Evolutionary conservation across 2,329 filamentous ascomycete species (phyloP), one percentile per base, ranked within the genome.

Genomic region (Alternaria sp.): DNA sequence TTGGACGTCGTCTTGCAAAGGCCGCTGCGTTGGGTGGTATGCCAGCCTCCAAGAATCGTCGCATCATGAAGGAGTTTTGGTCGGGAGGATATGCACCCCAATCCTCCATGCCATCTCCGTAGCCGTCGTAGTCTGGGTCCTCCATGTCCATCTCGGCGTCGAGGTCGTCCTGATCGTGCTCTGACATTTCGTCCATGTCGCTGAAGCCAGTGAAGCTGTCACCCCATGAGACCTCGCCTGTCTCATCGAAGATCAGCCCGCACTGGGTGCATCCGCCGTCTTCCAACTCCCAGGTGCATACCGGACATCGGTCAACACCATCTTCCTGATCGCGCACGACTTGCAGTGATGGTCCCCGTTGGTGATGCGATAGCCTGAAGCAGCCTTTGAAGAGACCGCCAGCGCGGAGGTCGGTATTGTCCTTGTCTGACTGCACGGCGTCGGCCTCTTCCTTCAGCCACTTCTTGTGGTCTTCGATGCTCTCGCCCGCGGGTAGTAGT

Each of bases 371-470:
- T 44, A 70, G 68, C 47, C 78, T 81, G 74, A 89, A 90, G 59
- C 81, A 82, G 24, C 88, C 89, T 62, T 86, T 86, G 78, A 91
- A 91, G 5, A 91, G 77, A 3, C 89, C 89, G 20, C 85, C 85
- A 26, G 77, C 81, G 43, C 73, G 75, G 5, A 76, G 74, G 65
- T 87, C 78, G 1, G 70, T 75, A 63, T 85, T 86, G 51, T 82
- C 81, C 66, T 84, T 89, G 75, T 91, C 89, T 46, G 80, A 80
- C 34, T 89, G 86, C 8, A 91, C 81, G 46, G 81, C 80, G 39
- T 85, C 82, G 9, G 85, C 84, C 73, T 90, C 89, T 63, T 89
- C 87, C 42, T 81, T 81, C 65, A 85, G 85, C 74, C 84, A 84
- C 65, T 82, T 77, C 28, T 76, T 74, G 72, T 91, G 88, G 70